Conservation (phyloP, 2,329 filamentous ascomycete genomes). For the Colletotrichum sp. region DNA sequence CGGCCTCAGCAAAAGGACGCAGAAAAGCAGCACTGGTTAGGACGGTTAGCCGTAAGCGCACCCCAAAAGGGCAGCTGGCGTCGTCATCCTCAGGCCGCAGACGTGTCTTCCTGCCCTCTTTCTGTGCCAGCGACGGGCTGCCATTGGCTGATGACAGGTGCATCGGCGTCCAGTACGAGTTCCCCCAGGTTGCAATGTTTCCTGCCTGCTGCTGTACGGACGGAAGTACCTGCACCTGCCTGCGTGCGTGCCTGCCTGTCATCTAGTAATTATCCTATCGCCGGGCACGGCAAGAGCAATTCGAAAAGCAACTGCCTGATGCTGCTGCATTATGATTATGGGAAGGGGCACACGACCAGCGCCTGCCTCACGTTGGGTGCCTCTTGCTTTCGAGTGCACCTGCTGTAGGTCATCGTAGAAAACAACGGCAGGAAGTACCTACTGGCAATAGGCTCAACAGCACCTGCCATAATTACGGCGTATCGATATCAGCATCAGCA, state of each 20-base stretch:
- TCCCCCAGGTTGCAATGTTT: background rate
- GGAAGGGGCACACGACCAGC: background rate
- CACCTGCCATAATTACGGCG: background rate
- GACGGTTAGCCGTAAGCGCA: background rate
- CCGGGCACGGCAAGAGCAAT: background rate
- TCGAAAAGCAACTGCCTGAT: background rate
- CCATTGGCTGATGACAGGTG: background rate
- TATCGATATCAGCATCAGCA: background rate
- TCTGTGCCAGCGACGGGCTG: background rate
- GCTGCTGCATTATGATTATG: background rate
- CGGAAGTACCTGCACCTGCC: background rate
- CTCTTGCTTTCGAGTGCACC: background rate
- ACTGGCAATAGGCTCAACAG: background rate
- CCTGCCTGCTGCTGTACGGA: background rate
- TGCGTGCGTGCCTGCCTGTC: background rate
- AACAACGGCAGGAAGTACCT: background rate
- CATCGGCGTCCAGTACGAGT: background rate
- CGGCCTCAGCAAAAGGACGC: background rate
- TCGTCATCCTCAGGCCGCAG: constrained; percentile 20
- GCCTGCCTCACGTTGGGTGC: background rate
- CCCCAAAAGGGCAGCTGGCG: constrained; percentile 18
- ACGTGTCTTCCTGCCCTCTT: background rate
- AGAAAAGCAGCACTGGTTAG: background rate
- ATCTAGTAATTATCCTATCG: background rate
- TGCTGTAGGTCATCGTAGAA: background rate